Evolutionary conservation across 2,329 filamentous ascomycete genomes (phyloP).

Genomic region (Xenosphaeropsis pyriputrescens): DNA sequence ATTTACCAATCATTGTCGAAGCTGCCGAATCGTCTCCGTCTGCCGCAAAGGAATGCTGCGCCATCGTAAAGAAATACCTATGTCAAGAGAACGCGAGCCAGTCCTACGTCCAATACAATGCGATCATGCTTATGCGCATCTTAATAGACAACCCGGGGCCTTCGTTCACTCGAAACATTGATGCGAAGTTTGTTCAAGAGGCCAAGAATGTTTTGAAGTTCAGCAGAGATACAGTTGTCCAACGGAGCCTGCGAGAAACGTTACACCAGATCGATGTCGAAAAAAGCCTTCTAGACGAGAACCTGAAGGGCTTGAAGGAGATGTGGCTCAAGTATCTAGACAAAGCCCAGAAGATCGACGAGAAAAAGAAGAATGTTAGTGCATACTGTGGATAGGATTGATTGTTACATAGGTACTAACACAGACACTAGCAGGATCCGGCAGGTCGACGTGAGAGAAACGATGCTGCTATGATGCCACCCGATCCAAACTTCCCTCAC

Average conservation of each 20-base stretch:
- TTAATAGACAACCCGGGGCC: slow-evolving; percentile 80
- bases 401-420: too few species aligned
- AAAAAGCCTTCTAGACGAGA: slow-evolving; percentile 55
- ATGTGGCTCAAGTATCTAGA: slow-evolving; percentile 90
- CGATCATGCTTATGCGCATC: slow-evolving; percentile 89
- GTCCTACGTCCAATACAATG: slow-evolving; percentile 79
- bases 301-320: slow-evolving; percentile 51
- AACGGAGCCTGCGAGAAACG: slow-evolving; percentile 78
- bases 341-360: slow-evolving; percentile 32
- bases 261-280: slow-evolving; percentile 62
- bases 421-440: slow-evolving; percentile 6
- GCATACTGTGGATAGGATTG: too few species aligned
- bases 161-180: slow-evolving; percentile 82
- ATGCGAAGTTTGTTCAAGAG: slow-evolving; percentile 67
- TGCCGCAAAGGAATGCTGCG: slow-evolving; percentile 70
- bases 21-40: slow-evolving; percentile 81
- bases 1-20: slow-evolving; percentile 88
- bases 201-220: slow-evolving; percentile 61
- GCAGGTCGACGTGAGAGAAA: slow-evolving; percentile 24
- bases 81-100: slow-evolving; percentile 51
- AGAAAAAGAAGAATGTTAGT: too few species aligned
- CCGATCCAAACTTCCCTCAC: slow-evolving; percentile 15
- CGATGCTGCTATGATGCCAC: slow-evolving; percentile 20
- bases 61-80: slow-evolving; percentile 70
- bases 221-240: slow-evolving; percentile 59